A percentile compares a stretch with the other conserved stretches of the same genome.
These are phyloP conservation scores for Aspergillus caelatus DNA, from an alignment of 2,329 filamentous ascomycete genomes.

Conservation along the genomic window DNA sequence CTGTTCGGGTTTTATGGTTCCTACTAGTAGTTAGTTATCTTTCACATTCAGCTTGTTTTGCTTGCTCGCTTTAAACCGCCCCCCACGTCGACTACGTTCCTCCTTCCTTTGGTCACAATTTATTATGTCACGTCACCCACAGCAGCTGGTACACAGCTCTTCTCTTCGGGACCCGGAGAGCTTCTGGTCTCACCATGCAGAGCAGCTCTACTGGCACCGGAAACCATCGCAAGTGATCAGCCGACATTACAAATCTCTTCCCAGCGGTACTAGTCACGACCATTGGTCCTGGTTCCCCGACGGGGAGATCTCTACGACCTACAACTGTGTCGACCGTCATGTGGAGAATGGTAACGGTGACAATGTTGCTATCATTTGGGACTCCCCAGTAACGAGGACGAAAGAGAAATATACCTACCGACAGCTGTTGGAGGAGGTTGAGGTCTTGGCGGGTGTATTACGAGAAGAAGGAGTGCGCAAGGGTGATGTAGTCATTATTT, in stretches of 20 bases:
- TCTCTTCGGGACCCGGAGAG: slow-evolving; percentile 70
- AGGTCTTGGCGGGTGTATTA: slow-evolving; percentile 78
- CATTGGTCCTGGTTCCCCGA: slow-evolving; percentile 91
- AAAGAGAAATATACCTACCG: slow-evolving; percentile 76
- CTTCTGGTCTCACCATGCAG: slow-evolving; percentile 78
- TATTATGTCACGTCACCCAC: slow-evolving; percentile 38
- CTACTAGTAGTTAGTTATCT: neutral
- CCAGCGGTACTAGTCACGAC: slow-evolving; percentile 63
- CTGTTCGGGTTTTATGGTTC: neutral
- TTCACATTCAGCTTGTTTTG: neutral
- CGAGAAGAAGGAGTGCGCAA: slow-evolving; percentile 78
- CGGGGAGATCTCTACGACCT: slow-evolving; percentile 86
- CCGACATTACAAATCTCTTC: slow-evolving; percentile 64
- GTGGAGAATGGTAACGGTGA: slow-evolving; percentile 78
- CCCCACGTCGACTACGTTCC: neutral
- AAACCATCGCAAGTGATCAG: slow-evolving; percentile 66
- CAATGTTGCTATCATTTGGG: slow-evolving; percentile 77
- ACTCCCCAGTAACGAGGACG: slow-evolving; percentile 77
- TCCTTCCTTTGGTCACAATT: slow-evolving; percentile 4
- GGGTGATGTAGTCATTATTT: slow-evolving; percentile 87
- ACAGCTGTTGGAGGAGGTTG: slow-evolving; percentile 76
- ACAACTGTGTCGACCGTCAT: slow-evolving; percentile 89
- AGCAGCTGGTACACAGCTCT: slow-evolving; percentile 53
- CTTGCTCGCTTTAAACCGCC: too few species aligned
- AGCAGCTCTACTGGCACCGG: slow-evolving; percentile 79